Evolutionary conservation across 1,284 basidiomycete genomes (phyloP).

Genomic region (Malassezia yamatoensis): DNA sequence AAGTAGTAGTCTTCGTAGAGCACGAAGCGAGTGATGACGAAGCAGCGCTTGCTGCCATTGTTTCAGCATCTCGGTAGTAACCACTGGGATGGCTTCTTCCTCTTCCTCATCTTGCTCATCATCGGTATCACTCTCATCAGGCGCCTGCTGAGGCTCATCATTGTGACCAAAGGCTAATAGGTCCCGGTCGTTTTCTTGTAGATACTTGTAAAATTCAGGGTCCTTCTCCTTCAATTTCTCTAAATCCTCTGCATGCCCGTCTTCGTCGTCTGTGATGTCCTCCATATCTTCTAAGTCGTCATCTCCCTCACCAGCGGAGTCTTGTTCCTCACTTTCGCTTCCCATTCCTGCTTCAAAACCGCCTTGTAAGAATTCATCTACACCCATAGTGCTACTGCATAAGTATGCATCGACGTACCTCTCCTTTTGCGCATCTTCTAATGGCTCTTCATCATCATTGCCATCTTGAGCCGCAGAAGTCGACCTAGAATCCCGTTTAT

Average conservation of each 20-base stretch:
- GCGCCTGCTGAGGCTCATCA: constrained; percentile 46
- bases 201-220: constrained; percentile 95
- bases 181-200: constrained; percentile 87
- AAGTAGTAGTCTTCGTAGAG: constrained; percentile 68
- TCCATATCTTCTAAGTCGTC: constrained; percentile 35
- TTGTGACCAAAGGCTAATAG: constrained; percentile 62
- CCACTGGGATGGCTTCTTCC: constrained; percentile 31
- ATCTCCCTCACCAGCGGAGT: constrained; percentile 27
- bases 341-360: constrained; percentile 35
- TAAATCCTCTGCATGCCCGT: constrained; percentile 65
- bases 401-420: not conserved
- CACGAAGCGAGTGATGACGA: constrained; percentile 73
- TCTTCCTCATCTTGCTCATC: constrained; percentile 22
- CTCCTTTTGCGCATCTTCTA: constrained; percentile 14
- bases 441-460: constrained; percentile 17
- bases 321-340: constrained; percentile 28
- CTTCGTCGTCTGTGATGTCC: constrained; percentile 26
- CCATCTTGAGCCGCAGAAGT: constrained; percentile 17
- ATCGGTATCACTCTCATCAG: constrained; percentile 38
- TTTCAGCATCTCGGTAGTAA: constrained; percentile 66
- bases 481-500: constrained; percentile 16
- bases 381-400: constrained; percentile 26
- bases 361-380: constrained; percentile 45
- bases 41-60: constrained; percentile 85
- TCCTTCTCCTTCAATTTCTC: constrained; percentile 85